Base-by-base conservation (phyloP, 805 yeast genomes). In the Suhomyces vadensis region DNA sequence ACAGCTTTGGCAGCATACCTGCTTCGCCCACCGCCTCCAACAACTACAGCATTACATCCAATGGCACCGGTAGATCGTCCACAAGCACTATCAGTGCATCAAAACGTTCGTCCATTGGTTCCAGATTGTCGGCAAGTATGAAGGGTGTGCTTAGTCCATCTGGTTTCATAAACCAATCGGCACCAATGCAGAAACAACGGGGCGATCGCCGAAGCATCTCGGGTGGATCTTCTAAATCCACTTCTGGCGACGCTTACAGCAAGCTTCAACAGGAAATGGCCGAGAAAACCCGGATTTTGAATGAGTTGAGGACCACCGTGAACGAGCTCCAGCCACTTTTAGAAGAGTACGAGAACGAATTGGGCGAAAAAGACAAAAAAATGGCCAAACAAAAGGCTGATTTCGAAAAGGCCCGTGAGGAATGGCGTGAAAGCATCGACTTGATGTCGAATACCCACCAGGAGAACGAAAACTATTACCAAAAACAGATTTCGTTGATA, bases 391-490 rank as follows among this genome's bases (percentile, higher is more conserved):
- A 74, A 45, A 77, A 74, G 54, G 55, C 54, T 14, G 75, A 68
- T 21, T 73, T 76, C 35, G 85, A 80, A 40, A 54, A 60, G 11
- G 85, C 83, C 36, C 66, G 85, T 22, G 76, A 73, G 37, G 86
- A 83, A 55, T 68, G 85, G 64, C 59, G 83, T 37, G 79, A 76
- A 39, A 81, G 79, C 13, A 71, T 83, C 39, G 83, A 78, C 46
- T 63, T 78, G 35, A 69, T 83, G 58, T 78, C 79, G 35, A 58
- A 64, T 24, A 79, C 81, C 33, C 80, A 81, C 27, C 74, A 71
- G 39, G 85, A 81, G 46, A 79, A 76, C 46, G 84, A 78, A 47
- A 56, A 58, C 16, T 61, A 77, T 25, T 81, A 75, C 52, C 65
- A 71, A 39, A 60, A 63, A n/a, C 77, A 78, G 48, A 61, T 81